Conservation (phyloP, 495 filamentous ascomycete genomes). For the Bacidia gigantensis region DNA sequence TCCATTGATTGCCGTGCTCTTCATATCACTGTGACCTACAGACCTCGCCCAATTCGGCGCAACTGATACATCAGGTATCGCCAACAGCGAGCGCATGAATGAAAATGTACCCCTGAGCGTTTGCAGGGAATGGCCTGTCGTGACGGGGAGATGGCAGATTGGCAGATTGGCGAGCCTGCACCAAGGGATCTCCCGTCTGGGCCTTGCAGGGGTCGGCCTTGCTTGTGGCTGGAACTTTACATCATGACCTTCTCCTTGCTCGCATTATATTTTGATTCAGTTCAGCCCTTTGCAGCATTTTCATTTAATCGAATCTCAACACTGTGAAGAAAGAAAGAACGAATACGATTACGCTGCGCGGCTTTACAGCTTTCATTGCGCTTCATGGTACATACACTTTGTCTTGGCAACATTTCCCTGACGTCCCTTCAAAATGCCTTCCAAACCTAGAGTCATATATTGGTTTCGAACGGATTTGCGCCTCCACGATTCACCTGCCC, state of each 20-base stretch:
- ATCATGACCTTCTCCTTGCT: not conserved
- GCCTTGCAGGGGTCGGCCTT: too few species aligned
- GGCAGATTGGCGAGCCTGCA: not conserved
- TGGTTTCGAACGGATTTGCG: slow-evolving; percentile 65
- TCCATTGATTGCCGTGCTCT: too few species aligned
- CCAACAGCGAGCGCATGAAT: too few species aligned
- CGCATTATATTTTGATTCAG: not conserved
- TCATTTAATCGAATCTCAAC: not conserved
- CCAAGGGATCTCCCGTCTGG: not conserved
- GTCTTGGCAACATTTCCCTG: too few species aligned
- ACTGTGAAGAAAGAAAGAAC: too few species aligned
- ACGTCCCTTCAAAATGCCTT: too few species aligned
- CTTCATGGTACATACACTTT: too few species aligned
- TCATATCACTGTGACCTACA: too few species aligned
- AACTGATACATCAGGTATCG: too few species aligned
- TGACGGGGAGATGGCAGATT: not conserved
- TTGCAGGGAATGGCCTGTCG: not conserved
- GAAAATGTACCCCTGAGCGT: not conserved
- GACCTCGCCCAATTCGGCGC: too few species aligned
- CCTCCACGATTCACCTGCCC: slow-evolving; percentile 55
- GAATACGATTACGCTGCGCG: too few species aligned
- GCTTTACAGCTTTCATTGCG: too few species aligned
- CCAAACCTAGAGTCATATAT: slow-evolving; percentile 49
- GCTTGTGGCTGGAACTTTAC: not conserved
- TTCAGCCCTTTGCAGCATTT: not conserved